Conservation (phyloP, 495 filamentous ascomycete species). For the Gamarada debralockiae region DNA sequence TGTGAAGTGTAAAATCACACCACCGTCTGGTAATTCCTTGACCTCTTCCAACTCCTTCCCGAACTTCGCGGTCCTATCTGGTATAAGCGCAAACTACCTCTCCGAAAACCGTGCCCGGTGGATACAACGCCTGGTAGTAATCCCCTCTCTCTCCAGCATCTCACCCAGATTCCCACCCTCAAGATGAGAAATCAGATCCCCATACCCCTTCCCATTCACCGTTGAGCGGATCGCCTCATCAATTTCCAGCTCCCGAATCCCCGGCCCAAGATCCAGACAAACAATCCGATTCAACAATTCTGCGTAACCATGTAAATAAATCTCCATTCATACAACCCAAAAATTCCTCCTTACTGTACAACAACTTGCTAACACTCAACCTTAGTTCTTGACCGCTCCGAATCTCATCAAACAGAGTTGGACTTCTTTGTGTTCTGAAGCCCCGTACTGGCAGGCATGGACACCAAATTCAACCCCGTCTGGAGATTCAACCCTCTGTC, state of each 20-base stretch:
- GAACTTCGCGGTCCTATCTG: conserved; percentile 38
- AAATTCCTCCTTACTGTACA: not conserved
- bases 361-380: not conserved
- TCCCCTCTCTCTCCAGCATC: not conserved
- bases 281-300: not conserved
- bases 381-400: not conserved
- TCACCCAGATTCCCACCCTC: not conserved
- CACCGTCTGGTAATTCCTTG: conserved; percentile 32
- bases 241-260: not conserved
- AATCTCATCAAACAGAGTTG: not conserved
- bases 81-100: conserved; percentile 50
- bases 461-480: not conserved
- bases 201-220: conserved; percentile 11
- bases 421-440: not conserved
- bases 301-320: not conserved
- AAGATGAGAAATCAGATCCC: conserved; percentile 14
- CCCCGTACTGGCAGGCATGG: not conserved
- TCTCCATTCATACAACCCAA: not conserved
- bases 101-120: conserved; percentile 57
- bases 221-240: not conserved
- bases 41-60: conserved; percentile 34
- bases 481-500: not conserved
- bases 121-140: conserved; percentile 29
- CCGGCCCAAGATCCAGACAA: not conserved
- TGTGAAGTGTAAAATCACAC: conserved; percentile 31